phyloP scores from a whole-genome alignment of 768 basidiomycete genomes.

The Dioszegia crocea region DNA sequence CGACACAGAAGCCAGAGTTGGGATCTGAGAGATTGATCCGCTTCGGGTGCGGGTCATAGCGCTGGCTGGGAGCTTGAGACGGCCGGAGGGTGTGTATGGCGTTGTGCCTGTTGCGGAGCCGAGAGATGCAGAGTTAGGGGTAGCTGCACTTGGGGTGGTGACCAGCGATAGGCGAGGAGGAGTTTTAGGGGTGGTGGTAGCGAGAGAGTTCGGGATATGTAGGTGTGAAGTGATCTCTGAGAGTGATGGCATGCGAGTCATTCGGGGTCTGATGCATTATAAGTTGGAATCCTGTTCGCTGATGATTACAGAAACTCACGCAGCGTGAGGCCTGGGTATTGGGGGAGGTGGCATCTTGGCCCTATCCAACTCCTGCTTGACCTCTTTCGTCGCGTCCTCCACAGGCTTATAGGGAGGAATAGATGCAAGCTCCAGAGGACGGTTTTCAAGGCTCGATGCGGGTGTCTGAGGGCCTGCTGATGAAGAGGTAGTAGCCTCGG shows the following conservation, averaged over 20 bases:
- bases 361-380: slow-evolving; percentile 9
- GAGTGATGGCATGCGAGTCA: slow-evolving; percentile 5
- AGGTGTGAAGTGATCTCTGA: slow-evolving; percentile 7
- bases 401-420: not conserved
- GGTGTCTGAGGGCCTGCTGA: not conserved
- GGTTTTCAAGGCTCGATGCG: not conserved
- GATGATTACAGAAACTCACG: not conserved
- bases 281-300: not conserved
- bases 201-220: slow-evolving; percentile 8
- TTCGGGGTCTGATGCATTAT: not conserved
- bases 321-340: not conserved
- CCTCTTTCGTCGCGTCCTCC: not conserved
- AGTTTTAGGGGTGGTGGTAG: slow-evolving; percentile 9
- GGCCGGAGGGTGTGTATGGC: not conserved
- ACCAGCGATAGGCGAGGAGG: slow-evolving; percentile 8
- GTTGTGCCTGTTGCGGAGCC: not conserved
- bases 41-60: slow-evolving; percentile 33
- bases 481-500: not conserved
- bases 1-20: not conserved
- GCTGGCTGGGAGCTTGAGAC: slow-evolving; percentile 31
- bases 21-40: not conserved
- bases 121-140: not conserved
- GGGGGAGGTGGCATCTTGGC: slow-evolving; percentile 13
- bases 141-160: slow-evolving; percentile 10
- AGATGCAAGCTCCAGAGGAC: not conserved